Evolutionary conservation across 2,329 filamentous ascomycete genomes (phyloP), one percentile per base, ranked within the genome.

Genomic region (Ophiostoma sp.): DNA sequence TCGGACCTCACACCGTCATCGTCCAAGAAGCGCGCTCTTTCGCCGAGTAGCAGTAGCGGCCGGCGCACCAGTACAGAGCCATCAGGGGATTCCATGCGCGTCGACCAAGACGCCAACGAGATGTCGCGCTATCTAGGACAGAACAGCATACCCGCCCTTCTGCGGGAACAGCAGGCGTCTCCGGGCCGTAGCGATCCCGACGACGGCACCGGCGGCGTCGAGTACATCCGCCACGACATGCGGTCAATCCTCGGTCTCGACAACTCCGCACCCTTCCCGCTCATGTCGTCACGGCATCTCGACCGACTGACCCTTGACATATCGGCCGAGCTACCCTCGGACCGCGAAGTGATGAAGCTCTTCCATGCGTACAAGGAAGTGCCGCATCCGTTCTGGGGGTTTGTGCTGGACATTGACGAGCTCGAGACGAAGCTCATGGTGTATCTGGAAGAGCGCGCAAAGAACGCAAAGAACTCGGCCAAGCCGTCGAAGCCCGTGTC

Each of bases 291-390:
- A 18, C 81, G 83, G 44, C 86, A 89, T 70, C 81, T 89, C 52
- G 84, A 88, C 71, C 81, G 80, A 66, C 77, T 89, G 70, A 86
- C 85, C 0, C 78, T 82, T 40, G 87, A 89, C 70, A 88, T 89
- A 64, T 83, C 83, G 1, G 79, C 81, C 6, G 85, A 88, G 74
- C 78, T 89, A 27, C 87, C 87, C 1, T 87, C 86, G 0, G 86
- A 89, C 72, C 78, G 86, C 47, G 87, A 89, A 75, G 85, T 89
- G 12, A 85, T 89, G 80, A 88, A 87, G 86, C 78, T 88, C 6
- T 89, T 89, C 74, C 83, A 85, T 62, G 85, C 86, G 1, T 89
- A 89, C 77, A 88, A 88, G 75, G 85, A 89, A 74, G 86, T 87
- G 38, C 84, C 87, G 1, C 87, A 89, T 65, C 85, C 85, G 1